Base-by-base conservation (phyloP, 1,139 yeast genomes). In the Protomyces inouyei region DNA sequence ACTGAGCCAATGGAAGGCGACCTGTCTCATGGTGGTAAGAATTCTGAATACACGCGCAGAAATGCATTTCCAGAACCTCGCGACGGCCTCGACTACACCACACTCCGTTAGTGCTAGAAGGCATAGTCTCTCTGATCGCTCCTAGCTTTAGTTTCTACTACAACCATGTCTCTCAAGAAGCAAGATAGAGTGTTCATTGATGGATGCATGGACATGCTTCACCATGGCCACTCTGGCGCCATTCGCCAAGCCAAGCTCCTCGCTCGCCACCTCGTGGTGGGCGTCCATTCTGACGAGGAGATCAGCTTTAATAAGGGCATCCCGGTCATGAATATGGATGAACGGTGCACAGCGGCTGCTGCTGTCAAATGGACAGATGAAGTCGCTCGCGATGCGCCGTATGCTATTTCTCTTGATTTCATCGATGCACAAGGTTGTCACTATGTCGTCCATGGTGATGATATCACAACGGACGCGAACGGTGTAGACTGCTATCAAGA, bases 371-470 rank as follows among this genome's bases (percentile, higher is more conserved):
- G 98, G 98, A 82, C 87, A 63, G 86, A 95, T 3, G 74, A 78
- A 64, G 84, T 89, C 0, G 82, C 93, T 21, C 81, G 86, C 0
- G 79, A 82, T 67, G 97, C 98, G 0, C 98, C 98, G 1, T 93
- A 93, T 72, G 98, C 92, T n/a, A 93, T 98, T 0, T 89, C 87
- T 70, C 95, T 96, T 0, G 78, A 76, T 56, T 86, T 88, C 67
- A 83, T 92, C 91, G 90, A 87, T 71, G 70, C 78, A 46, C 83
- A 83, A 72, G 85, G 83, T 8, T 93, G 98, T 76, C 77, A 83
- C 71, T 93, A 86, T 73, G 98, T 93, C 21, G 97, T 93, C 12
- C 98, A 93, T 74, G 98, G 98, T 4, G 98, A 93, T 75, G 98
- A 93, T 73, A 91, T 93, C 70, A 93, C 98, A 36, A 88, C 97